Evolutionary conservation across 108 stramenopile genomes (phyloP), one percentile per base, ranked within the genome.

Genomic region (Fragilaria crotonensis): DNA sequence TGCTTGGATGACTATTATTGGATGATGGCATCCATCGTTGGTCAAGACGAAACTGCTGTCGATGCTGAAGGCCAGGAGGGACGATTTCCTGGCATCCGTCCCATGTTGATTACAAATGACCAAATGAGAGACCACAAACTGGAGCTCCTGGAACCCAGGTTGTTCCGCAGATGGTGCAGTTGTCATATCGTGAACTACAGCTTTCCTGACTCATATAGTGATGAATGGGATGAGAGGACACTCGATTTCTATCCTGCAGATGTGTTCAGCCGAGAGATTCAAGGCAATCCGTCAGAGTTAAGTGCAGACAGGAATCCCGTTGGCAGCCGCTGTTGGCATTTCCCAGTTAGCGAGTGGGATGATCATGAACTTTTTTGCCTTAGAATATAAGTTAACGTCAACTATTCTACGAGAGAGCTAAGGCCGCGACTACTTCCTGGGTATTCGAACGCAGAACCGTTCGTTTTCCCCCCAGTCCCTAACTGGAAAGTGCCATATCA

Each of bases 221-320:
- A 72, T 25, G 75, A 79, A 30, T 70, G 78, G 25, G 57, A 31
- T 19, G 83, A 83, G 5, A 80, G 82, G 49, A 80, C 79, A 41
- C 77, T 93, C 33, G 69, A 73, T 2, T 93, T 93, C 51, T 68
- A 66, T 18, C 63, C 81, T 25, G 85, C 87, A 11, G 90, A 89
- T 63, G 84, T 83, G 32, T 93, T 81, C 57, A 89, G 87, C 54
- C 71, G 90, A n/a, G 90, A 93, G 68, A 87, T 93, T 19, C 90
- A 93, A 63, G 81, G 83, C 0, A 84, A 84, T 58, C 54, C 62
- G 17, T 44, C 55, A 4, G 18, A 30, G 28, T n/a, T 30, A 45
- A 28, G 23, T 56, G 46, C 45, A 26, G 62, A 52, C 26, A 20
- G 45, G 17, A 36, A 56, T 56, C 59, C 51, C 47, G 62, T 47